Base-by-base conservation (phyloP, 179 eudicot species). In the Beta lomatogona region DNA sequence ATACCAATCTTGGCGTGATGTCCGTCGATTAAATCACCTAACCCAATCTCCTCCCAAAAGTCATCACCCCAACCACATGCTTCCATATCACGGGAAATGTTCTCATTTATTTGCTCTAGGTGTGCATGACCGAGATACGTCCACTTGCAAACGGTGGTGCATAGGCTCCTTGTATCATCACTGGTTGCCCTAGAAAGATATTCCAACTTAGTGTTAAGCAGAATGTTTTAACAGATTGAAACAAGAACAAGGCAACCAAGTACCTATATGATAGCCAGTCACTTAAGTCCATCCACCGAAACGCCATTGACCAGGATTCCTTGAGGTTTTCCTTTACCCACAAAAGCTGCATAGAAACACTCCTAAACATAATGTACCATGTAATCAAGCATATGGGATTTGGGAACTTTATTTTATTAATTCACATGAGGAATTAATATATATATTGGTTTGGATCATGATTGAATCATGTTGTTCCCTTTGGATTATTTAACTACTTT, bases 81-180 rank as follows among this genome's bases (percentile, higher is more conserved):
- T 89, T 96, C 98, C 99, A 96, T 96, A 83, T 83, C 91, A 73
- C 92, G 89, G 52, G 93, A 91, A 45, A 87, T 92, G 81, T 85
- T 87, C 88, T 88, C 93, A 70, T 86, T 84, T 58, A 85, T 65
- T 83, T 89, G 94, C 76, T 93, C 91, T 91, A 94, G 88, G 86
- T 96, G 99, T 36, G 99, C 99, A 91, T 96, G 99, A 77, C 99
- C 99, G 65, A 96, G 94, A 88, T 94, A 96, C 69, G 98, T 94
- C 99, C 98, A 96, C 88, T 96, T 96, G 89, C 99, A 96, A 71
- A 96, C 98, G 46, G 97, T 96, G 65, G 98, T 93, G 88, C 99
- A 96, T 86, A 96, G 84, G 86, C 98, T 96, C 82, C 97, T 88
- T 76, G 99, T 94, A 85, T 96, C 99, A 90, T 96, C 99, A 86